Evolutionary conservation across 371 early-diverging fungal genomes (phyloP).

Genomic region (Rhizopus sp.): DNA sequence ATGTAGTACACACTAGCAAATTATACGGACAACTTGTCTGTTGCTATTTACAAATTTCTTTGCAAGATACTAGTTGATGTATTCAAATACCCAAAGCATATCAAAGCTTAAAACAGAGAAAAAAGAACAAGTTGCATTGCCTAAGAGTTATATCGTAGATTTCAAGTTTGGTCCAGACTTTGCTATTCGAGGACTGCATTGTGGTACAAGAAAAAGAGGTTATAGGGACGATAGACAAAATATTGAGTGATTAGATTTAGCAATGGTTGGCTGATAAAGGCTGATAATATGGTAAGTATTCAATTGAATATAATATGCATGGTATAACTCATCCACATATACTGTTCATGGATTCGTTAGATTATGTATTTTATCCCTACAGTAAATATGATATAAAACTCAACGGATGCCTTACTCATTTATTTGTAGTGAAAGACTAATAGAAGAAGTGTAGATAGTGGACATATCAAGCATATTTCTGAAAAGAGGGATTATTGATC

Average conservation of each 20-base stretch:
- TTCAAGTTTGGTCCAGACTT: slow-evolving; percentile 61
- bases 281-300: slow-evolving; percentile 66
- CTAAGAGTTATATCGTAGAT: slow-evolving; percentile 16
- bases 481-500: not conserved
- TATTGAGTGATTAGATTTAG: slow-evolving; percentile 28
- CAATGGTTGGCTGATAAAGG: slow-evolving; percentile 70
- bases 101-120: slow-evolving; percentile 34
- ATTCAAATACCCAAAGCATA: slow-evolving; percentile 55
- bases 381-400: slow-evolving; percentile 40
- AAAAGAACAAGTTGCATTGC: too few species aligned
- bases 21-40: slow-evolving; percentile 57
- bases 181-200: slow-evolving; percentile 68
- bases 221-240: not conserved
- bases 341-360: slow-evolving; percentile 32
- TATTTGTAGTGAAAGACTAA: slow-evolving; percentile 34
- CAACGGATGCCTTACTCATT: not conserved
- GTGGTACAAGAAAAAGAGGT: slow-evolving; percentile 34
- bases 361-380: slow-evolving; percentile 70
- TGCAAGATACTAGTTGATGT: slow-evolving; percentile 56
- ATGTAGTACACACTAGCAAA: slow-evolving; percentile 64
- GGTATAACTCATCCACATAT: slow-evolving; percentile 23
- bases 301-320: slow-evolving; percentile 66
- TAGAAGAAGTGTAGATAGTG: slow-evolving; percentile 50
- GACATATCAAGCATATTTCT: slow-evolving; percentile 18
- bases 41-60: slow-evolving; percentile 60